Base-by-base conservation (phyloP, 495 filamentous ascomycete species). In the Symbiotaphrina buchneri region DNA sequence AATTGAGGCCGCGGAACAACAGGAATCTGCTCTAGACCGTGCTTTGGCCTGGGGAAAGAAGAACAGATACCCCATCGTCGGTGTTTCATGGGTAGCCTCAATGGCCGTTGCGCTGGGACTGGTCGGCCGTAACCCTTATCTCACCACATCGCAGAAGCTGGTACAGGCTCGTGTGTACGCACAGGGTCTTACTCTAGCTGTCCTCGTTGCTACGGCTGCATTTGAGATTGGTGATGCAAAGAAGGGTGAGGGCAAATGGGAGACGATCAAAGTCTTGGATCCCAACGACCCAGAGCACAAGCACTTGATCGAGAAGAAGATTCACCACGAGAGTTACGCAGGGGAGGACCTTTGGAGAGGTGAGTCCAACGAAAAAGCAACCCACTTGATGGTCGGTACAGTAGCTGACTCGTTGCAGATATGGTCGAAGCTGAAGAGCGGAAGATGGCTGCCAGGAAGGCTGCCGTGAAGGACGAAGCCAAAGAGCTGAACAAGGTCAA, bases 131-230 rank as follows among this genome's bases (percentile, higher is more conserved):
- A 84, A 79, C 52, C 67, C 63, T 29, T 82, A 77, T 51, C 52
- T 95, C 5, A 67, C 59, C 13, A 66, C 63, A 1, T 49, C 59
- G 40, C 87, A 97, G 65, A 97, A 97, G 61, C 58, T 97, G 17
- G 87, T 97, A 13, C 87, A 97, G 61, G 90, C 90, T 6, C 71
- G 87, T 61, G 74, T 97, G 37, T 95, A 95, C 55, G 87, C 87
- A n/a, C 87, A 97, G 57, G 83, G 82, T 10, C 54, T 93, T 43
- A 94, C 87, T 29, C 54, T 97, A 11, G 78, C 76, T 45, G 80
- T 95, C 31, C 54, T 97, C 36, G 58, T 92, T 42, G 81, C 79
- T 19, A 77, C 69, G 35, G 85, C 90, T 23, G 81, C 68, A 11
- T 76, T 95, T 45, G 87, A 97, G 71, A 73, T 83, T 18, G 65